These are phyloP conservation scores for Stachybotrys chartarum DNA, from an alignment of 2,329 filamentous ascomycete genomes.

Conservation along the genomic window DNA sequence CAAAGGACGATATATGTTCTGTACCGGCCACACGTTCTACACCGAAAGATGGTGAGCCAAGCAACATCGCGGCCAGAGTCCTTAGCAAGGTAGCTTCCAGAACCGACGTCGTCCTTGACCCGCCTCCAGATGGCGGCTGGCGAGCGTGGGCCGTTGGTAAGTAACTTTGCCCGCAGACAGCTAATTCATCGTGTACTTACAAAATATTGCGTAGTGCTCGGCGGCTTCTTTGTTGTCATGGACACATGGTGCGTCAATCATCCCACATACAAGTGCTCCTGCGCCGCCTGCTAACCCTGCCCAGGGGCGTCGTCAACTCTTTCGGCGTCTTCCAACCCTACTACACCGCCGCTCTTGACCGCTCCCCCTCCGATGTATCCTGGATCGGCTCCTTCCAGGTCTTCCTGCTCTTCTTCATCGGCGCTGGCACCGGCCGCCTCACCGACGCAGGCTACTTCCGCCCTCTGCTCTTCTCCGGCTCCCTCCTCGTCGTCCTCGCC, in stretches of 20 bases:
- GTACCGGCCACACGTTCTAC: background rate
- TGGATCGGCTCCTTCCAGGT: slow-evolving; percentile 50
- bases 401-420: slow-evolving; percentile 48
- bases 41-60: background rate
- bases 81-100: slow-evolving; percentile 34
- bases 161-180: slow-evolving; percentile 6
- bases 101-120: slow-evolving; percentile 32
- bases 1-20: background rate
- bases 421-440: slow-evolving; percentile 43
- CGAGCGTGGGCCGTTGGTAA: slow-evolving; percentile 38
- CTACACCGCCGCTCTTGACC: slow-evolving; percentile 27
- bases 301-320: slow-evolving; percentile 44
- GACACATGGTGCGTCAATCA: slow-evolving; percentile 34
- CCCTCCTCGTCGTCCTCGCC: slow-evolving; percentile 34
- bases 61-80: slow-evolving; percentile 24
- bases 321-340: slow-evolving; percentile 48
- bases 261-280: background rate
- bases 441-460: slow-evolving; percentile 48
- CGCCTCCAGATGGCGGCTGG: slow-evolving; percentile 42
- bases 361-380: slow-evolving; percentile 25
- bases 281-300: too few relatives aligned
- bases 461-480: slow-evolving; percentile 31
- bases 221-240: slow-evolving; percentile 36
- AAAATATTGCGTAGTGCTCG: slow-evolving; percentile 5
- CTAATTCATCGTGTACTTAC: background rate